Evolutionary conservation across 495 filamentous ascomycete genomes (phyloP).

Genomic region (Acidomyces sp.): DNA sequence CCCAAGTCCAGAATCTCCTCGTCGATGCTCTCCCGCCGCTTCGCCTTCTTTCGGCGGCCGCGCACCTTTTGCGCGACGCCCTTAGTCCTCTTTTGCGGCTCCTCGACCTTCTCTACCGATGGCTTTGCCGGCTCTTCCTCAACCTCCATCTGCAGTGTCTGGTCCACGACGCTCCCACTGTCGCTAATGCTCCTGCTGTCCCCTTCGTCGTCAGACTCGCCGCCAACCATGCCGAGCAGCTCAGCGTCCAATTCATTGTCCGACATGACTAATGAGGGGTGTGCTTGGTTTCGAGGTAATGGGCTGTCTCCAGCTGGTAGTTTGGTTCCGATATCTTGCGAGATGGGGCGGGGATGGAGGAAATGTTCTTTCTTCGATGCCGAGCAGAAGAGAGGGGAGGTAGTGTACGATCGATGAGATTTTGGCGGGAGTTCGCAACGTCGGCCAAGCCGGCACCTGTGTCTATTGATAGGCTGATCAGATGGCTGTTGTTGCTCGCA

Average conservation of each 20-base stretch:
- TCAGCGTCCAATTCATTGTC: slow-evolving; percentile 23
- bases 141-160: slow-evolving; percentile 8
- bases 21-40: slow-evolving; percentile 13
- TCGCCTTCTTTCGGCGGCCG: slow-evolving; percentile 2
- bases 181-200: no score
- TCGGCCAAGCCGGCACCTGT: no score
- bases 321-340: no score
- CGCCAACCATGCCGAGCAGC: slow-evolving; percentile 23
- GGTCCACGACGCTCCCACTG: no score
- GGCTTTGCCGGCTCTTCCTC: slow-evolving; percentile 7
- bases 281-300: slow-evolving; percentile 1
- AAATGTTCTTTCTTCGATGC: no score
- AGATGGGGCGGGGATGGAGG: no score
- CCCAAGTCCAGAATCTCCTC: slow-evolving; percentile 10
- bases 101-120: slow-evolving; percentile 16
- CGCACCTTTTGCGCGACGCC: slow-evolving; percentile 19
- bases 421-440: no score
- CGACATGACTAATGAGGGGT: slow-evolving; percentile 21
- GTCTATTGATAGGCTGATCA: no score
- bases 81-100: slow-evolving; percentile 2
- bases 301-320: no score
- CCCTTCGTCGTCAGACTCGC: slow-evolving; percentile 18
- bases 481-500: no score
- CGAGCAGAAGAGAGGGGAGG: no score
- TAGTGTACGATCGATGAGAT: no score